phyloP scores from a whole-genome alignment of 441 rosid genomes.

The Pelargonium hybrid region DNA sequence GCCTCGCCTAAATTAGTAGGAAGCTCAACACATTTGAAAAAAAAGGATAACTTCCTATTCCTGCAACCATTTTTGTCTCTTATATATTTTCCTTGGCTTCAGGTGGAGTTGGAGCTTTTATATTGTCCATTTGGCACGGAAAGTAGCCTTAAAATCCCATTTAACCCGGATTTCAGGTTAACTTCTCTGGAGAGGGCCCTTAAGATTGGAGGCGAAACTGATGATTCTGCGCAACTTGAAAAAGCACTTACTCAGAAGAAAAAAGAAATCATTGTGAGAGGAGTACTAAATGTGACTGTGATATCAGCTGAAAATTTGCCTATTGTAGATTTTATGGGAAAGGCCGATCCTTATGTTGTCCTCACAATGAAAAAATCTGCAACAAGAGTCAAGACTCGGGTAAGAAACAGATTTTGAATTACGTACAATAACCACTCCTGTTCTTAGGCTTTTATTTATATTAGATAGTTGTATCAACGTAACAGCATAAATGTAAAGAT shows the following conservation, averaged over 20 bases:
- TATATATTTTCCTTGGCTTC: neutral
- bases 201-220: slow-evolving; percentile 28
- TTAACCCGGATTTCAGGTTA: slow-evolving; percentile 40
- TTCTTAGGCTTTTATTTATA: neutral
- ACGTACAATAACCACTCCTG: neutral
- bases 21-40: no score
- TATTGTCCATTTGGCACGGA: slow-evolving; percentile 62
- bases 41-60: no score
- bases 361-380: slow-evolving; percentile 70
- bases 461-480: no score
- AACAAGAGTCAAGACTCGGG: slow-evolving; percentile 58
- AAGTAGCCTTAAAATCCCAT: slow-evolving; percentile 46
- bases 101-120: slow-evolving; percentile 87
- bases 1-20: no score
- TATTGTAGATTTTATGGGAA: slow-evolving; percentile 62
- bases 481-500: no score
- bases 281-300: slow-evolving; percentile 74
- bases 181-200: slow-evolving; percentile 68
- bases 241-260: slow-evolving; percentile 28
- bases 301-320: slow-evolving; percentile 80
- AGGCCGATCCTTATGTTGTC: slow-evolving; percentile 76
- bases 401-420: slow-evolving; percentile 3
- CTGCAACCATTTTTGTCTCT: neutral
- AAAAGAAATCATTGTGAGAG: slow-evolving; percentile 73
- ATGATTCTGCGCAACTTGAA: slow-evolving; percentile 23